Base-by-base conservation (phyloP, 2,329 filamentous ascomycete genomes). In the Magnaporthiopsis rhizophila region DNA sequence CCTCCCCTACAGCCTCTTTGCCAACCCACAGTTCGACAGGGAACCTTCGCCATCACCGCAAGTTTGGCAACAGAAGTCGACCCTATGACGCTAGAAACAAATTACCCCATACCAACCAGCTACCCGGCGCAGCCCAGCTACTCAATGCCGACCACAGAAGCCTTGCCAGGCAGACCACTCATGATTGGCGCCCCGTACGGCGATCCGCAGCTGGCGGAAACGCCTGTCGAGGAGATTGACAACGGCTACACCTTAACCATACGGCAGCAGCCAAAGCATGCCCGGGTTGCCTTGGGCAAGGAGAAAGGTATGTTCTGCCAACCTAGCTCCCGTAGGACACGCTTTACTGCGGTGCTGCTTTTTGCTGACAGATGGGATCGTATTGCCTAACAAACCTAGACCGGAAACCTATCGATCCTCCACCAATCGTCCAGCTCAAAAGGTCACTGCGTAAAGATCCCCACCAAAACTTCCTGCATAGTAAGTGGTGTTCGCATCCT, bases 371-470 rank as follows among this genome's bases (percentile, higher is more conserved):
- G 60, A 38, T 24, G 30, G 36, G 12, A 45, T 45, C 11, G 12
- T 61, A 28, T 57, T 30, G 65, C 61, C 58, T 65, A 60, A 66
- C 59, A 28, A 18, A 32, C 7, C 60, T 69, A 90, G 89, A 91
- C 72, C 88, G 92, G 69, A 96, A 96, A 75, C 91, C 92, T 9
- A 86, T 97, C 71, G 92, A 97, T 73, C 92, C 93, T 62, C 92
- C 92, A 15, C 92, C 92, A 58, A 90, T 96, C 69, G 80, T 96
- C 59, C 87, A 94, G 76, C 81, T 96, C 60, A 74, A 84, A 64
- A 78, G 83, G 64, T 77, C 76, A 64, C 71, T 73, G 45, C 74
- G 76, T 61, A 75, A 75, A 62, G 81, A 85, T 65, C 79, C 79
- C 2, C 72, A 76, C 64, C 78, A 80, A 61, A 76, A 79, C 66